Evolutionary conservation across 2,329 filamentous ascomycete species (phyloP).

Genomic region (Sporothrix brasiliensis): DNA sequence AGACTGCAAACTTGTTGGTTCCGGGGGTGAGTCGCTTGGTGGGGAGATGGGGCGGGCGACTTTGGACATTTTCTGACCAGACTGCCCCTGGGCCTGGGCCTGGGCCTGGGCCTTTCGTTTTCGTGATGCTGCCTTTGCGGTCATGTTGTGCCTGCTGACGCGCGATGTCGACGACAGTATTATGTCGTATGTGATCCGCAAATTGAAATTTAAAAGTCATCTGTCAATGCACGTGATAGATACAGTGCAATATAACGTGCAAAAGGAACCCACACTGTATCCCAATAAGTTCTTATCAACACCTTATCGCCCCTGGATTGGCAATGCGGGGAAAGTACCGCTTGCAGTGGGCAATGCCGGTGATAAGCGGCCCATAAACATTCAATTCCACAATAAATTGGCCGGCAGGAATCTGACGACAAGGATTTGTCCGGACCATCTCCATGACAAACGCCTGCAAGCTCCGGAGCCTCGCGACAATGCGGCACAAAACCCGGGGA

Average conservation of each 20-base stretch:
- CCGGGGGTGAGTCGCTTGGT: conserved; percentile 42
- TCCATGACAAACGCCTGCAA: not conserved
- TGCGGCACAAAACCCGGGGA: conserved; percentile 2
- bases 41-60: conserved; percentile 40
- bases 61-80: conserved; percentile 12
- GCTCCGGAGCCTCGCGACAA: not conserved
- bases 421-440: too few species aligned
- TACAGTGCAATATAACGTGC: not conserved
- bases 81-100: conserved; percentile 24
- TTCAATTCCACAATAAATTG: conserved; percentile 12
- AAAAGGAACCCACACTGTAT: not conserved
- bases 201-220: not conserved
- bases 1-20: conserved; percentile 56
- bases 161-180: not conserved
- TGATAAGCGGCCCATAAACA: not conserved
- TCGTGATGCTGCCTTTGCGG: conserved; percentile 49
- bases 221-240: not conserved
- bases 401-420: conserved; percentile 11
- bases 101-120: conserved; percentile 49
- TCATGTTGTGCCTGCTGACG: conserved; percentile 25
- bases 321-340: conserved; percentile 9
- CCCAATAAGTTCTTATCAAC: not conserved
- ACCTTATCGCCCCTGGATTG: not conserved
- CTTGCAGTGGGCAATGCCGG: not conserved
- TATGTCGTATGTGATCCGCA: not conserved